Evolutionary conservation across 2,329 filamentous ascomycete genomes (phyloP), one percentile per base, ranked within the genome.

Genomic region (Zymoseptoria tritici): DNA sequence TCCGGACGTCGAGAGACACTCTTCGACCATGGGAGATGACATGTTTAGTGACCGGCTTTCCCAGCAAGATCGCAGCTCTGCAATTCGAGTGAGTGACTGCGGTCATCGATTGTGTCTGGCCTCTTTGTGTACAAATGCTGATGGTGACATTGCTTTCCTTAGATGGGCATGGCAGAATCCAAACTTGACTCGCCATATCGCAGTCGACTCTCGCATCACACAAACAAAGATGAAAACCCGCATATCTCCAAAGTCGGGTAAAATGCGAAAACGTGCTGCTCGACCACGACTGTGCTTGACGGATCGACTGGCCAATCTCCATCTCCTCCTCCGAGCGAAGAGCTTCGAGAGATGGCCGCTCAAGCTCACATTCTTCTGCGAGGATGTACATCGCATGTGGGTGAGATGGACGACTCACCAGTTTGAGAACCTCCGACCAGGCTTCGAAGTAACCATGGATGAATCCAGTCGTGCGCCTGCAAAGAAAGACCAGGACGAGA

Each of bases 121-220:
- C 13, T 56, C 54, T 46, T 63, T 21, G 16, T 13, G 11, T n/a
- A 46, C 16, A n/a, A 46, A n/a, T 51, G 51, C 36, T 58, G 20
- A 55, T 31, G 22, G 3, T 24, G 22, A 24, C 22, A 24, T 19
- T 16, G 19, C 26, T 2, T 8, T 29, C 22, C 29, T 8, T 63
- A 93, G 90, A 80, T 97, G 93, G 93, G 92, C 93, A 49, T 88
- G 95, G 80, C 90, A 90, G 65, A 91, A 97, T 71, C 85, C 91
- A 1, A 88, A 94, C 71, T 73, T 87, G 36, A 92, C 92, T 4
- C 79, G 88, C 36, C 91, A 96, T 71, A 91, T 96, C 59, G 82
- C 88, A 11, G 75, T 81, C 11, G 79, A 82, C 31, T 80, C 84
- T 49, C 80, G 86, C n/a, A 78, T 89, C 42, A 78, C 81, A 1